A percentile compares a stretch with the other conserved stretches of the same genome.
Conservation (phyloP, 129 eudicot genomes). For the Flaveria trinervia region DNA sequence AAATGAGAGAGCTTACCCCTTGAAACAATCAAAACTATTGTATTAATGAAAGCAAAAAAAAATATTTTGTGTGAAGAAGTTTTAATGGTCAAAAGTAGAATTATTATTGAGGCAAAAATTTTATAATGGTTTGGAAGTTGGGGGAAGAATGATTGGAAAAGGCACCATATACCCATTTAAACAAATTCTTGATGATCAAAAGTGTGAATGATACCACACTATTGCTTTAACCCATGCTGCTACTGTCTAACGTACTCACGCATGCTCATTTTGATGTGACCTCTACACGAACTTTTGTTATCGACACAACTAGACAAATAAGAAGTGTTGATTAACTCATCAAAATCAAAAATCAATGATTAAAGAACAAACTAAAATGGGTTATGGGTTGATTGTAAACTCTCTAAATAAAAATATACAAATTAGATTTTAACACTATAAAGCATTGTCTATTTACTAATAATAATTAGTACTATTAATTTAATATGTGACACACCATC, state of each 20-base stretch:
- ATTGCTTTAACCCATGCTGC: slow-evolving; percentile 35
- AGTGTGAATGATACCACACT: slow-evolving; percentile 33
- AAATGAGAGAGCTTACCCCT: too few relatives aligned
- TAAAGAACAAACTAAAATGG: background rate
- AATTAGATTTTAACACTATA: too few relatives aligned
- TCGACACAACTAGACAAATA: background rate
- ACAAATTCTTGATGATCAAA: slow-evolving; percentile 29
- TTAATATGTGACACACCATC: too few relatives aligned
- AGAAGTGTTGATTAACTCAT: slow-evolving; percentile 3
- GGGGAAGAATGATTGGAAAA: slow-evolving; percentile 27
- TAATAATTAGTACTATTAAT: too few relatives aligned
- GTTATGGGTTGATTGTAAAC: too few relatives aligned
- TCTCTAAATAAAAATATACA: too few relatives aligned
- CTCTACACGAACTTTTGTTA: slow-evolving; percentile 21
- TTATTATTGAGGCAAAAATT: background rate
- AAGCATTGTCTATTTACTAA: too few relatives aligned
- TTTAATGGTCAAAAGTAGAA: slow-evolving; percentile 1
- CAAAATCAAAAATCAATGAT: slow-evolving; percentile 4
- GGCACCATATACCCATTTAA: slow-evolving; percentile 13
- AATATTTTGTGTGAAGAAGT: background rate
- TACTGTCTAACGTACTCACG: slow-evolving; percentile 22
- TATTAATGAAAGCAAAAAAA: background rate
- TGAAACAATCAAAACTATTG: too few relatives aligned
- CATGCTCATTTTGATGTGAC: slow-evolving; percentile 39
- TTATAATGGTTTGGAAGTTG: background rate